Conservation (phyloP, 116 monocot genomes). For the Cymodocea nodosa region DNA sequence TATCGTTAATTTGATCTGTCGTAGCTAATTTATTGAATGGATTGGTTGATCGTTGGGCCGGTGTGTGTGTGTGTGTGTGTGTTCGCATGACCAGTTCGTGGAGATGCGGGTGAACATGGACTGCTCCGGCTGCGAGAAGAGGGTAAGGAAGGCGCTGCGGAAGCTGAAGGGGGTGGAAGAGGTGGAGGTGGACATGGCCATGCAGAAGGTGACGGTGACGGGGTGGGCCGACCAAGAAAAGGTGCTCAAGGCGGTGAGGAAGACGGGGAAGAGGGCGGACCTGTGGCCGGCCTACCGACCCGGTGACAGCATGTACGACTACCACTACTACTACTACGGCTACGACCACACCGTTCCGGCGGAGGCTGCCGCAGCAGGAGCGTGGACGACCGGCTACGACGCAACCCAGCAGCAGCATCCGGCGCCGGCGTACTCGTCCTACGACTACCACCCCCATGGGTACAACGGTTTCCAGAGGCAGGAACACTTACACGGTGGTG, state of each 20-base stretch:
- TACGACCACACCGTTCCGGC: slow-evolving; percentile 12
- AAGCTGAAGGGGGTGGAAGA: slow-evolving; percentile 49
- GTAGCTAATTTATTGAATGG: too few relatives aligned
- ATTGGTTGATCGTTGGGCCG: too few relatives aligned
- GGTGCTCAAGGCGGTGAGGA: slow-evolving; percentile 45
- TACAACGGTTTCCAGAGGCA: slow-evolving; percentile 11
- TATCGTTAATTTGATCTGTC: too few relatives aligned
- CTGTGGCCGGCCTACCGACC: slow-evolving; percentile 36
- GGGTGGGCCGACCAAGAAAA: slow-evolving; percentile 64
- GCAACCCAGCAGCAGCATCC: background rate
- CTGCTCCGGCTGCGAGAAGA: slow-evolving; percentile 58
- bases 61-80: background rate
- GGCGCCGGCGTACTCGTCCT: slow-evolving; percentile 26
- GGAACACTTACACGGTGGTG: too few relatives aligned
- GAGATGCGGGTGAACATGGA: slow-evolving; percentile 70
- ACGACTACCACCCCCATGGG: slow-evolving; percentile 70
- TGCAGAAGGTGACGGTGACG: slow-evolving; percentile 69
- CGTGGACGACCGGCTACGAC: background rate
- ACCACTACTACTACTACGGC: too few relatives aligned
- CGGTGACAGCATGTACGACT: slow-evolving; percentile 7
- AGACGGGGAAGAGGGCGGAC: slow-evolving; percentile 41
- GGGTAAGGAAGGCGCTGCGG: slow-evolving; percentile 33
- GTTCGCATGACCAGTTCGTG: slow-evolving; percentile 21
- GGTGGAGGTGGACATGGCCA: slow-evolving; percentile 56
- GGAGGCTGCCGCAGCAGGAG: background rate